Conservation (phyloP, 371 early-diverging fungal genomes). For the Coemansia sp. region DNA sequence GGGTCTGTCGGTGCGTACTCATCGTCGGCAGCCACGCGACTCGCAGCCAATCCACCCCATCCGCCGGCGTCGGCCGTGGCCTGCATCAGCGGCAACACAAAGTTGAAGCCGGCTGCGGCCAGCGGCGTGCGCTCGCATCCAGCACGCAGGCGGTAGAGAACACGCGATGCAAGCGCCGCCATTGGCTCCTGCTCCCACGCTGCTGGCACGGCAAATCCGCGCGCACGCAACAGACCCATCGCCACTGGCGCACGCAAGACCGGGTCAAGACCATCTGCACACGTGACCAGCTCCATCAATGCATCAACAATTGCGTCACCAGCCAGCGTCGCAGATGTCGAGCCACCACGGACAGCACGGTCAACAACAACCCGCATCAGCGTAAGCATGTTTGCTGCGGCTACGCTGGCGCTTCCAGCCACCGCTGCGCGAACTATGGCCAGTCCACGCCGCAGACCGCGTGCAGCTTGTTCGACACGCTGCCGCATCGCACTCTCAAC, state of each 20-base stretch:
- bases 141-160: conserved; percentile 74
- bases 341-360: conserved; percentile 25
- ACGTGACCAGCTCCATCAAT: conserved; percentile 20
- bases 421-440: conserved; percentile 66
- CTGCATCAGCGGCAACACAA: conserved; percentile 76
- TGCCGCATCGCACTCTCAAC: conserved; percentile 76
- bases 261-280: conserved; percentile 38
- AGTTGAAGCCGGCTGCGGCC: conserved; percentile 75
- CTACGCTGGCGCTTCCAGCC: conserved; percentile 60
- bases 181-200: conserved; percentile 73
- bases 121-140: conserved; percentile 66
- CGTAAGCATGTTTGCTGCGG: conserved; percentile 45
- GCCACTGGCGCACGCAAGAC: conserved; percentile 29
- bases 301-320: conserved; percentile 25
- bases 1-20: conserved; percentile 59
- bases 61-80: conserved; percentile 71
- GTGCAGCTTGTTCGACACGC: conserved; percentile 60
- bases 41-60: conserved; percentile 27
- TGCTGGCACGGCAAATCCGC: conserved; percentile 57
- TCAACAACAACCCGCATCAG: conserved; percentile 55
- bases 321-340: conserved; percentile 22
- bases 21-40: conserved; percentile 52
- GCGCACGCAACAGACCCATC: conserved; percentile 69
- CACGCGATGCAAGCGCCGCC: conserved; percentile 64
- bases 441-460: conserved; percentile 62